Evolutionary conservation across 208 protist genomes (phyloP).

Genomic region (Trypanosomatidae sp.): DNA sequence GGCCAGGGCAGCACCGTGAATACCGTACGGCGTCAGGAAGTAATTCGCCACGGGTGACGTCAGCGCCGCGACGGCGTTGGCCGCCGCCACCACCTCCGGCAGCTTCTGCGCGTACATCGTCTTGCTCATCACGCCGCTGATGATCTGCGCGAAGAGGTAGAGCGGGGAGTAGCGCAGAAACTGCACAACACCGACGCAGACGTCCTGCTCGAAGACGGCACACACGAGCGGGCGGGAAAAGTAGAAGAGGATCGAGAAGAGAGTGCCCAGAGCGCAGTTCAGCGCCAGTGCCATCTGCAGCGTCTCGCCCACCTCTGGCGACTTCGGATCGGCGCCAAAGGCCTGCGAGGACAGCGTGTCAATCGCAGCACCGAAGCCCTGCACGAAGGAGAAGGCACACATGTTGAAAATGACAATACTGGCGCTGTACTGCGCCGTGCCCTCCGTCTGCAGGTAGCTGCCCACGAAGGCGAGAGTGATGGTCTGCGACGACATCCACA

Average conservation of each 20-base stretch:
- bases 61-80: conserved; percentile 49
- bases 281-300: conserved; percentile 59
- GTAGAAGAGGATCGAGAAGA: conserved; percentile 59
- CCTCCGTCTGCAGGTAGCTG: conserved; percentile 30
- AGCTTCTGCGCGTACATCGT: conserved; percentile 65
- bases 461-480: conserved; percentile 63
- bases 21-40: conserved; percentile 53
- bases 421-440: conserved; percentile 58
- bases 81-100: conserved; percentile 43
- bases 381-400: conserved; percentile 56
- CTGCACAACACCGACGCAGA: conserved; percentile 38
- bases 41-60: conserved; percentile 56
- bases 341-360: conserved; percentile 79
- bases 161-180: conserved; percentile 55
- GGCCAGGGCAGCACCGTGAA: conserved; percentile 51
- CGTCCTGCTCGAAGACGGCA: conserved; percentile 37
- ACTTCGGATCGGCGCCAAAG: conserved; percentile 50
- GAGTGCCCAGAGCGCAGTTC: conserved; percentile 37
- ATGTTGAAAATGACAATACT: conserved; percentile 74
- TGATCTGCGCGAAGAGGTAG: conserved; percentile 59
- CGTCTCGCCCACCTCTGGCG: conserved; percentile 58
- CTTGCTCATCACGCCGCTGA: conserved; percentile 62
- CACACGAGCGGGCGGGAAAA: conserved; percentile 39
- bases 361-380: conserved; percentile 62
- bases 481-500: conserved; percentile 70